Evolutionary conservation across 768 basidiomycete genomes (phyloP), one percentile per base, ranked within the genome.

Genomic region (Collybiopsis luxurians): DNA sequence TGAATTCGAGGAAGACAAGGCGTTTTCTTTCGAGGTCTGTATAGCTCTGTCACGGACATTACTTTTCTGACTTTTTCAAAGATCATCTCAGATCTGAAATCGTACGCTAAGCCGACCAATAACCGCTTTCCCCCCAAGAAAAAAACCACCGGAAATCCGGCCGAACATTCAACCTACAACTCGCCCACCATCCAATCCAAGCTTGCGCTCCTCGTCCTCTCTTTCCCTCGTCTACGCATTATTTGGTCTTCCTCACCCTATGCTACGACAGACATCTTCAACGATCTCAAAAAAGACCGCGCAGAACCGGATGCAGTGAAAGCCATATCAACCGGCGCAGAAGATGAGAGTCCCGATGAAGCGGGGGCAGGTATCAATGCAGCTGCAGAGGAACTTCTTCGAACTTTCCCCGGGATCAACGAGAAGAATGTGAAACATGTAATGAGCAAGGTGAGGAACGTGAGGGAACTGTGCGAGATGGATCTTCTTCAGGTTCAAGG

Each of bases 221-320:
- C 90, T 6, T 98, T 98, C 68, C 97, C 95, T 0, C 87, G 92
- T 13, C 75, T 99, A 2, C 86, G 93, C 43, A 90, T 98, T 66
- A 91, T 99, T 67, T 98, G 97, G 97, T 95, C 95, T 0, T 95
- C 95, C 1, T 98, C 95, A 0, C 92, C 97, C 0, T 92, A 94
- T 65, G 89, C 90, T 19, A 95, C 93, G 0, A 81, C 92, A 0
- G 89, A 94, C 57, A 94, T 98, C 55, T 95, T 98, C 77, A 84
- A 82, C 46, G 97, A 98, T 66, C 85, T 99, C 31, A 99, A 99
- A 66, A 59, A 73, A 30, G 86, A 88, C 63, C 81, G 83, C 45
- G 72, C 82, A 0, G 93, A 99, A 67, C 97, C 97, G 0, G 89
- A 96, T 59, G 81, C 86, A 9, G 65, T 74, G 13, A 81, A 81